A percentile compares a stretch with the other conserved stretches of the same genome.
phyloP scores from a whole-genome alignment of 2,329 filamentous ascomycete genomes.

The Cytospora piceicola region DNA sequence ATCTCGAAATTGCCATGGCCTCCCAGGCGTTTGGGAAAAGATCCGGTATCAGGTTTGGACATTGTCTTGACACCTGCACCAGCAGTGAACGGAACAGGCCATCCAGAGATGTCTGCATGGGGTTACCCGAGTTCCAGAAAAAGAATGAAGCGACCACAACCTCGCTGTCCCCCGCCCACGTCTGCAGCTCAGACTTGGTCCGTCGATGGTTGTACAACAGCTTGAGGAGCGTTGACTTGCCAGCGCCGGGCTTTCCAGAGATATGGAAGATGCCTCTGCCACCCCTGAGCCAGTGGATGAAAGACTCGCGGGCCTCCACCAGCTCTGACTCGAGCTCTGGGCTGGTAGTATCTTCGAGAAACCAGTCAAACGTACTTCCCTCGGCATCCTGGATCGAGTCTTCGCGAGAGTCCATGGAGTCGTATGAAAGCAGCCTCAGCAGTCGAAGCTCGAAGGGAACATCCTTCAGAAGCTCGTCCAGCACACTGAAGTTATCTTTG shows the following conservation, averaged over 20 bases:
- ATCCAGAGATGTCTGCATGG: not conserved
- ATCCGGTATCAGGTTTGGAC: not conserved
- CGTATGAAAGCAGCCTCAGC: not conserved
- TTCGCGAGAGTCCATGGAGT: slow-evolving; percentile 33
- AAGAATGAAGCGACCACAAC: slow-evolving; percentile 25
- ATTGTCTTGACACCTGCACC: slow-evolving; percentile 3
- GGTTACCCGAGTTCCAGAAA: slow-evolving; percentile 21
- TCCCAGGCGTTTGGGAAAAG: not conserved
- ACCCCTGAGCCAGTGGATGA: slow-evolving; percentile 18
- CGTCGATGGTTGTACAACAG: slow-evolving; percentile 20
- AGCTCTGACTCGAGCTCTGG: not conserved
- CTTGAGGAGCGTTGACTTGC: slow-evolving; percentile 31
- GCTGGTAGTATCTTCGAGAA: slow-evolving; percentile 27
- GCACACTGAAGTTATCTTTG: not conserved
- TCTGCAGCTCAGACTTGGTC: slow-evolving; percentile 6
- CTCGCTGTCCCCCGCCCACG: slow-evolving; percentile 21
- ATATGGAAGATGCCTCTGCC: slow-evolving; percentile 17
- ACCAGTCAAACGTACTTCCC: slow-evolving; percentile 33
- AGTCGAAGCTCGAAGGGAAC: not conserved
- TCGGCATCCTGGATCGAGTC: slow-evolving; percentile 31
- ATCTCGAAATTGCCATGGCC: not conserved
- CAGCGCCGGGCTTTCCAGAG: slow-evolving; percentile 27
- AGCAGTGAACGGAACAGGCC: not conserved
- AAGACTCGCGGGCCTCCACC: not conserved
- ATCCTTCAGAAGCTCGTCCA: not conserved